These are phyloP conservation scores for Phylloporus scabripes DNA, from an alignment of 768 basidiomycete species.

Conservation along the genomic window DNA sequence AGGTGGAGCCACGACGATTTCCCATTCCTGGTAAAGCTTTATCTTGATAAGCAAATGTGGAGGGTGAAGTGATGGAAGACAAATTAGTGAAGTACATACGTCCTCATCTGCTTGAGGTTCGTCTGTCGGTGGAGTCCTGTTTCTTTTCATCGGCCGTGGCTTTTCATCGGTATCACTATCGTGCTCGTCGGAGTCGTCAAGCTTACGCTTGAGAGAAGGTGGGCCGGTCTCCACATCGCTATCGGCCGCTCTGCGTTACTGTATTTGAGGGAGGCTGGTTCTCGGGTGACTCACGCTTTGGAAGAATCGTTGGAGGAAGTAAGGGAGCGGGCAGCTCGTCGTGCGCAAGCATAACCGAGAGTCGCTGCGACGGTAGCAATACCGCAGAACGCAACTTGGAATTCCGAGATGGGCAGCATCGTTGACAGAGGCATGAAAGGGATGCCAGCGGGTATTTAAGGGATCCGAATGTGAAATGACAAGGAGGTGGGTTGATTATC, in stretches of 20 bases:
- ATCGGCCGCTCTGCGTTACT: conserved; percentile 26
- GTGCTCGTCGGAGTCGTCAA: conserved; percentile 22
- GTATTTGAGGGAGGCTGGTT: conserved; percentile 27
- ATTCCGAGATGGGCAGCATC: conserved; percentile 49
- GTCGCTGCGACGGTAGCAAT: conserved; percentile 57
- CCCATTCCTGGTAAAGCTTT: conserved; percentile 27
- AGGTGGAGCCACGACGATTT: conserved; percentile 29
- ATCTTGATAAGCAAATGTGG: conserved; percentile 19
- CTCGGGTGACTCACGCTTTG: conserved; percentile 29
- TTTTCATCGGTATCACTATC: conserved; percentile 29
- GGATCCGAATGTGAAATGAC: conserved; percentile 9
- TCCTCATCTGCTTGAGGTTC: conserved; percentile 24
- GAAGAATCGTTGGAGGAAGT: conserved; percentile 14
- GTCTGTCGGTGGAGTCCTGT: conserved; percentile 39
- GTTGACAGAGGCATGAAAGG: conserved; percentile 1
- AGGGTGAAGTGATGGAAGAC: neutral
- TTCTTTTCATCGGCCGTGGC: conserved; percentile 30
- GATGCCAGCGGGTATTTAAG: conserved; percentile 18
- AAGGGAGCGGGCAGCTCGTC: conserved; percentile 30
- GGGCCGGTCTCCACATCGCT: conserved; percentile 28
- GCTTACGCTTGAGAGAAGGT: conserved; percentile 30
- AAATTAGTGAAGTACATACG: conserved; percentile 13
- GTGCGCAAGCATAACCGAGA: conserved; percentile 51
- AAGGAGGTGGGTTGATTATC: conserved; percentile 18
- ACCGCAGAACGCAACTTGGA: conserved; percentile 42